Evolutionary conservation across 164 flowering plant species (phyloP).

Genomic region (Nelumbo lutea): DNA sequence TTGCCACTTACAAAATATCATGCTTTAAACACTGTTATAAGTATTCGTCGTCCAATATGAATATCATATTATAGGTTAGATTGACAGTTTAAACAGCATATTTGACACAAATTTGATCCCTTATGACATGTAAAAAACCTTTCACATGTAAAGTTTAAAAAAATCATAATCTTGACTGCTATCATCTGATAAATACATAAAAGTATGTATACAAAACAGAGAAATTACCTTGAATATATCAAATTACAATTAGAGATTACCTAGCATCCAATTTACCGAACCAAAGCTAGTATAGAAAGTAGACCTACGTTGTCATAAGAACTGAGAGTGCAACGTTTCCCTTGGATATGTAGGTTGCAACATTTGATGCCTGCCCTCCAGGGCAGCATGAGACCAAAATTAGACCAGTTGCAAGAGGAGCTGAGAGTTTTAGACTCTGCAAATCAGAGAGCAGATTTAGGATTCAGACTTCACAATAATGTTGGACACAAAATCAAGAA

Average conservation of each 20-base stretch:
- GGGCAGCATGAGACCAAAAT: constrained; percentile 98
- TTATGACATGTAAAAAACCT: not conserved
- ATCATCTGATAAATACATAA: not conserved
- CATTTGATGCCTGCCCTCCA: constrained; percentile 98
- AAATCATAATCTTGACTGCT: not conserved
- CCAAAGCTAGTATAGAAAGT: not conserved
- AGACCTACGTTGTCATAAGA: constrained; percentile 95
- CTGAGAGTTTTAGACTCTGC: constrained; percentile 79
- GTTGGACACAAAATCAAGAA: constrained; percentile 1
- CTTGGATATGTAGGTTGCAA: constrained; percentile 95
- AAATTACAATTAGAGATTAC: not conserved
- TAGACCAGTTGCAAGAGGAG: constrained; percentile 98
- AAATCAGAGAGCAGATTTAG: constrained; percentile 13
- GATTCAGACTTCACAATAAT: constrained; percentile 1
- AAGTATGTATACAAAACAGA: not conserved
- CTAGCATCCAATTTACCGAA: not conserved
- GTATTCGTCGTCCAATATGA: not conserved
- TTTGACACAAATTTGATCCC: not conserved
- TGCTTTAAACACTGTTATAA: not conserved
- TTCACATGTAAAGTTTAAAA: not conserved
- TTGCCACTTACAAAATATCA: not conserved
- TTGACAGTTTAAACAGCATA: not conserved
- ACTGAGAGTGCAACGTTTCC: constrained; percentile 98
- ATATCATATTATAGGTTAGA: not conserved
- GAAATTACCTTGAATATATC: not conserved